A percentile compares a stretch with the other conserved stretches of the same genome.
Evolutionary conservation across 768 basidiomycete genomes (phyloP).

Genomic region (Xerocomellus chrysenteron): DNA sequence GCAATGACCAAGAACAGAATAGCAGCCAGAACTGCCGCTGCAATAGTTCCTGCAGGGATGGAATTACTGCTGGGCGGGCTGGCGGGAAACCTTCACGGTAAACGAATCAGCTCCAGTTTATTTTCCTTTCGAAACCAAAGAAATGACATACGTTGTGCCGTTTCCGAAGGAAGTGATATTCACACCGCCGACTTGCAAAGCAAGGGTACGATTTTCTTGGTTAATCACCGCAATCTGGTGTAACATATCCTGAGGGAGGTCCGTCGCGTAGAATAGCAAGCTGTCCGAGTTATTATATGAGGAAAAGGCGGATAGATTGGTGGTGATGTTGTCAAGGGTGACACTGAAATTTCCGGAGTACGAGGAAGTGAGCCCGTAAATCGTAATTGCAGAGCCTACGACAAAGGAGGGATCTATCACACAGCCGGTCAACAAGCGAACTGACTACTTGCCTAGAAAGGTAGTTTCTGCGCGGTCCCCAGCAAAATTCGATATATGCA

Average conservation of each 20-base stretch:
- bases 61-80: constrained; percentile 20
- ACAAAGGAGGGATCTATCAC: constrained; percentile 1
- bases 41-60: constrained; percentile 57
- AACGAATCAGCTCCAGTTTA: background rate
- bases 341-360: constrained; percentile 59
- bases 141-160: constrained; percentile 32
- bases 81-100: constrained; percentile 17
- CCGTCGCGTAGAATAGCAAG: constrained; percentile 63
- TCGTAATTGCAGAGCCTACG: constrained; percentile 58
- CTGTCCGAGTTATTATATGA: constrained; percentile 51
- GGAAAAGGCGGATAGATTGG: constrained; percentile 48
- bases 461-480: constrained; percentile 45
- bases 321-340: constrained; percentile 49
- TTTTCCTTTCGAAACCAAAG: background rate
- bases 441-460: constrained; percentile 47
- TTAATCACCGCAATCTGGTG: constrained; percentile 61
- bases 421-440: background rate
- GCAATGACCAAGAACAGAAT: constrained; percentile 50
- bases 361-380: constrained; percentile 61
- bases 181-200: constrained; percentile 50
- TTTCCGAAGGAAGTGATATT: constrained; percentile 42
- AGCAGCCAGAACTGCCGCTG: constrained; percentile 60
- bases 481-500: constrained; percentile 35
- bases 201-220: constrained; percentile 50
- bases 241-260: constrained; percentile 46